Conservation (phyloP, 2,329 filamentous ascomycete genomes). For the Fusarium goolgardi region DNA sequence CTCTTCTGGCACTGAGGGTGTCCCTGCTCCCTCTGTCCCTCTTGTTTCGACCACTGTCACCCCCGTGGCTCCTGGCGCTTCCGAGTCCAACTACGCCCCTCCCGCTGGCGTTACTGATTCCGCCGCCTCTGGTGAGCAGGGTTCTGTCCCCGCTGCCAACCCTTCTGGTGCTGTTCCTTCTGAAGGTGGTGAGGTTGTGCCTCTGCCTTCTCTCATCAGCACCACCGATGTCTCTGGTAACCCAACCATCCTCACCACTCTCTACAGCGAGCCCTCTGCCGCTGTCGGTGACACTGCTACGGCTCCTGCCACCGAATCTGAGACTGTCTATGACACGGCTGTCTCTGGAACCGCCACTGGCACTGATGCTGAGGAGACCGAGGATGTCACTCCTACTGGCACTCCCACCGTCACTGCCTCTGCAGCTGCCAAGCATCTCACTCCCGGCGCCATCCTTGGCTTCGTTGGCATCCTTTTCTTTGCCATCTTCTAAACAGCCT, state of each 20-base stretch:
- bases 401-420: slow-evolving; percentile 49
- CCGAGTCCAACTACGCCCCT: slow-evolving; percentile 29
- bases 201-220: slow-evolving; percentile 35
- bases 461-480: slow-evolving; percentile 45
- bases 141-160: neutral
- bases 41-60: slow-evolving; percentile 12
- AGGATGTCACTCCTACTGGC: slow-evolving; percentile 41
- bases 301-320: slow-evolving; percentile 34
- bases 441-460: slow-evolving; percentile 44
- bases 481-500: slow-evolving; percentile 44
- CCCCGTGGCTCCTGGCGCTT: neutral
- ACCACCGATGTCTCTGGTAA: slow-evolving; percentile 36
- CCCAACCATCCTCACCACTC: slow-evolving; percentile 37
- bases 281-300: slow-evolving; percentile 33
- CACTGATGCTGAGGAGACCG: slow-evolving; percentile 31
- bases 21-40: slow-evolving; percentile 20
- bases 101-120: slow-evolving; percentile 16
- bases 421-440: slow-evolving; percentile 46
- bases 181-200: slow-evolving; percentile 18
- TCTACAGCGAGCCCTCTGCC: slow-evolving; percentile 31
- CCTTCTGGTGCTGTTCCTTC: slow-evolving; percentile 20
- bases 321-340: slow-evolving; percentile 26
- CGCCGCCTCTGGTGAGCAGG: neutral
- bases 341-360: slow-evolving; percentile 29
- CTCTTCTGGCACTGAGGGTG: slow-evolving; percentile 14